Evolutionary conservation across 352 stramenopile genomes (phyloP), one percentile per base, ranked within the genome.

Genomic region (Globisporangium viniferum): DNA sequence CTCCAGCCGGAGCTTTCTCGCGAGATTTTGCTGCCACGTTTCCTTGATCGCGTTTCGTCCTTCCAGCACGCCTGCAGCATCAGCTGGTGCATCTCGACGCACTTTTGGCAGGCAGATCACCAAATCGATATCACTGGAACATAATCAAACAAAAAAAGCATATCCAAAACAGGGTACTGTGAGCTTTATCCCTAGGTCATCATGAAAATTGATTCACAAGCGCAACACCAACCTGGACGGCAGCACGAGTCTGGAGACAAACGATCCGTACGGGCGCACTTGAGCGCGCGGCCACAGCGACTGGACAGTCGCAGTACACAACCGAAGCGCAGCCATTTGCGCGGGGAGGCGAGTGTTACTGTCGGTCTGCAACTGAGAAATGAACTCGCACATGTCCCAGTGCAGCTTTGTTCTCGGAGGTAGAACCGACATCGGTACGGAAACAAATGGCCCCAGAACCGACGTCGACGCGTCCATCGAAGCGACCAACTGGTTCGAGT

Each of bases 1-100:
- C 61, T 98, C 95, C 70, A 91, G 86, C 20, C 96, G 96, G 12
- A 99, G 77, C 63, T 98, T 98, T 39, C 97, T 86, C 27, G 96
- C 93, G 14, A 99, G 82, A 36, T 99, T 93, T 73, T 99, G 97
- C 75, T 99, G 97, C 83, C 94, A 98, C 7, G 94, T 98, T 73
- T 99, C 97, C 71, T 99, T 99, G 69, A 99, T 99, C 18, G 97
- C 97, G 76, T 99, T 99, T 68, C 97, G 85, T 46, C 97, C 97
- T 89, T 99, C 97, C 39, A 99, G 73, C 55, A 98, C 93, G 36
- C 97, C 97, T 41, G 97, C 96, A 24, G 97, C 95, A 55, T 98
- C 89, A 12, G 97, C 97, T 44, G 94, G 95, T 9, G 94, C 95
- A 76, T 98, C 97, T 29, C 88, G 87, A 22, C 89, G 93, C n/a